Base-by-base conservation (phyloP, 2,329 filamentous ascomycete genomes). In the Periconia digitata region DNA sequence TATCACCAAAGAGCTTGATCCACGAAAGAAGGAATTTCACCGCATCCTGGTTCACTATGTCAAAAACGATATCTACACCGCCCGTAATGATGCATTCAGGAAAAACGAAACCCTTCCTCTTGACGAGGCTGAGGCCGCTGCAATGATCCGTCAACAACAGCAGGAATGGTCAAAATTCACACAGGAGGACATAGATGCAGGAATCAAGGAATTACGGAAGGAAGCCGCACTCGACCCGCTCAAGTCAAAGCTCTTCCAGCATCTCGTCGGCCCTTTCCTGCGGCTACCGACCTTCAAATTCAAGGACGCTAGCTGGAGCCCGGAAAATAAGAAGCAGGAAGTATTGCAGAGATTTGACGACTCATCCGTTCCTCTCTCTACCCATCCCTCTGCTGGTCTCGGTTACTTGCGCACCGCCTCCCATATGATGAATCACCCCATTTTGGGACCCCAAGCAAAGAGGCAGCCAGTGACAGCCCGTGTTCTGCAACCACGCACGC, bases 341-440 rank as follows among this genome's bases (percentile, higher is more conserved):
- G 35, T 52, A 18, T 49, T 60, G 7, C 43, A 57, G 18, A 49
- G 49, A n/a, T 67, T 69, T 49, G 58, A 63, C 50, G 55, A 62
- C 36, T 59, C 77, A 61, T 64, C 62, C 58, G 53, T 67, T 54
- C 52, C 74, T 51, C 81, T 82, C 1, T 79, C 78, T 49, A 86
- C 85, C 7, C 85, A 87, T 66, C 84, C 85, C 2, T 84, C 81
- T 3, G 84, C 81, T 4, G 85, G 85, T 53, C 72, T 87, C 5
- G 79, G 80, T 13, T 86, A 87, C 63, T 71, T 81, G 3, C 78
- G 81, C 41, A 80, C 79, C 12, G 74, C 76, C 46, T 73, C 79
- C 18, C 73, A 79, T 59, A 69, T 83, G 38, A 72, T 77, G 56
- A 86, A 86, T 60, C 82, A 86, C 61, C 81, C 83, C 2, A 63